Conservation (phyloP, 192 early-diverging fungal genomes). For the Rhizophagus clarus region DNA sequence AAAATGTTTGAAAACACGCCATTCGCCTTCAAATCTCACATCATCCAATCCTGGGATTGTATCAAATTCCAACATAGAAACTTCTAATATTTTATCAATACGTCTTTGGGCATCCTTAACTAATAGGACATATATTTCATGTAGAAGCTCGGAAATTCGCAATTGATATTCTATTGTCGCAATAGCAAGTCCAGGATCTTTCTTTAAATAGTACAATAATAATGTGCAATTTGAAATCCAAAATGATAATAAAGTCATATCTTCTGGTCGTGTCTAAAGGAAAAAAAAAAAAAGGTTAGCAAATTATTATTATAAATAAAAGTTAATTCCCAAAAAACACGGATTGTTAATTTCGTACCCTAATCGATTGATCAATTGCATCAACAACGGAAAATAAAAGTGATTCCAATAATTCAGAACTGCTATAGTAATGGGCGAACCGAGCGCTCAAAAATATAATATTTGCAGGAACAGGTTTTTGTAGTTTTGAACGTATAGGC, state of each 20-base stretch:
- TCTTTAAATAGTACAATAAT: constrained; percentile 85
- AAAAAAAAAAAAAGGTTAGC: not conserved
- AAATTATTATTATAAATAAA: not conserved
- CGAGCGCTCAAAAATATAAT: constrained; percentile 86
- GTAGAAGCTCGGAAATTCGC: constrained; percentile 78
- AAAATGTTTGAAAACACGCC: constrained; percentile 57
- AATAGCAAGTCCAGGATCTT: constrained; percentile 74
- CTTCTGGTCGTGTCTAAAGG: constrained; percentile 37
- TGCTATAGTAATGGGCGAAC: constrained; percentile 83
- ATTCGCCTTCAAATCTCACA: constrained; percentile 60
- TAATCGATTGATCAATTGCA: constrained; percentile 58
- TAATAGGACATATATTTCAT: constrained; percentile 69
- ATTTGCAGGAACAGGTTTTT: constrained; percentile 79
- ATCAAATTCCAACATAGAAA: constrained; percentile 70
- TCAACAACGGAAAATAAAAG: constrained; percentile 62
- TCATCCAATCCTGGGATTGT: constrained; percentile 67
- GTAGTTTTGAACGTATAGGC: constrained; percentile 59
- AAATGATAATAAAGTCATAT: constrained; percentile 67
- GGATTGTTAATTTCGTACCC: constrained; percentile 36
- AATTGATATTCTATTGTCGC: constrained; percentile 75
- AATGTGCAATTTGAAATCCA: constrained; percentile 88
- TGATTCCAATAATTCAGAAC: constrained; percentile 69
- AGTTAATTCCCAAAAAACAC: not conserved
- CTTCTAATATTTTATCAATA: constrained; percentile 67
- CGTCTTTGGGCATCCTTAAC: constrained; percentile 64